Evolutionary conservation across 2,329 filamentous ascomycete genomes (phyloP), one percentile per base, ranked within the genome.

Genomic region (Sordariomycetes sp.): DNA sequence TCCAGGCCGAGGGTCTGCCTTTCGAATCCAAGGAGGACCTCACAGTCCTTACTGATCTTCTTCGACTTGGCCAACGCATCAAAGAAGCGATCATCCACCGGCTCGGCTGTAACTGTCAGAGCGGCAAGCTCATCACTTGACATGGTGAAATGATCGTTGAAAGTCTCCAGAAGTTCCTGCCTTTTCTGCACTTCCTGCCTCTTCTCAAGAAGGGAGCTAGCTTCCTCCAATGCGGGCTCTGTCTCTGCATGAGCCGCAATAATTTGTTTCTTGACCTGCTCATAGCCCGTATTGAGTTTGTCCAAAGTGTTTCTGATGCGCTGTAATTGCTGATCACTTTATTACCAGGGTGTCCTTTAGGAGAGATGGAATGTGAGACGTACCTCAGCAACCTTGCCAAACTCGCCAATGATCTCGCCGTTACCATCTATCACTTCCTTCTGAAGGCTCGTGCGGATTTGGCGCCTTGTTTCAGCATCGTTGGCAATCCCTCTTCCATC

Each of bases 361-460:
- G 25, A 6, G 15, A 21, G 3, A n/a, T 17, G 23, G 25, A n/a
- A 16, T 30, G n/a, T 11, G 16, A 29, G 37, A 52, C 70, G 53
- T 58, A 90, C 85, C 70, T 93, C 85, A 20, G 88, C 86, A 43
- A 98, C 86, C 36, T 79, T 72, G 23, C 87, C 86, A 59, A 96
- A 96, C 52, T 94, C 86, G 35, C 75, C 69, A 38, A 96, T 77
- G 42, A 96, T 84, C 43, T 86, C 77, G 32, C 84, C 87, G 74
- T 96, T 95, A 59, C 83, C 87, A 43, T 90, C 77, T 37, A 96
- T 88, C 24, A 95, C 84, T 51, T 96, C 88, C 54, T 83, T 90
- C 53, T 96, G 87, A 2, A 94, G 70, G 51, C 93, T 79, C 2
- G 94, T 60, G 12, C 88, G 78, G 12, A 96, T 61, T 38, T 85